Conservation (phyloP, 73 alveolate species). For the Paramecium sexaurelia region DNA sequence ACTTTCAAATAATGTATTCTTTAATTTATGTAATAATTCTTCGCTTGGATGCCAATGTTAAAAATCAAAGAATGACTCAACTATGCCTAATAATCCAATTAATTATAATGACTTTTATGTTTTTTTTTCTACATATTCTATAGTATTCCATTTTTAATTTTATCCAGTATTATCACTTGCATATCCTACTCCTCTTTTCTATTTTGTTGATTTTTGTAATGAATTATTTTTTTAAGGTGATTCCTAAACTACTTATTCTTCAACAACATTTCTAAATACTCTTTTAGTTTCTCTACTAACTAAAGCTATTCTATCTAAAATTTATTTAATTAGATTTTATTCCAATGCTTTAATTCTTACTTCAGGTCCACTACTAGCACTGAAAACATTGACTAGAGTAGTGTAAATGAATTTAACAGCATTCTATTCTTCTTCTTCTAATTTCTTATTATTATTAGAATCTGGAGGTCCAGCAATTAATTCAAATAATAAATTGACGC, state of each 20-base stretch:
- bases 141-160: conserved; percentile 75
- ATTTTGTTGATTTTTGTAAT: conserved; percentile 42
- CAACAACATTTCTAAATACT: background rate
- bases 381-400: conserved; percentile 73
- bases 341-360: conserved; percentile 76
- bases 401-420: conserved; percentile 76
- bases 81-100: conserved; percentile 70
- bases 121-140: conserved; percentile 77
- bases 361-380: conserved; percentile 66
- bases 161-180: conserved; percentile 74
- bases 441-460: conserved; percentile 59
- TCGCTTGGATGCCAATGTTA: conserved; percentile 76
- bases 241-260: background rate
- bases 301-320: conserved; percentile 73
- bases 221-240: background rate
- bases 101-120: conserved; percentile 69
- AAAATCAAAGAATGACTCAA: conserved; percentile 71
- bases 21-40: conserved; percentile 29
- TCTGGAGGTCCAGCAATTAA: conserved; percentile 79
- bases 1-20: conserved; percentile 66
- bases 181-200: conserved; percentile 82
- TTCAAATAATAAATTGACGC: conserved; percentile 76
- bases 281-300: conserved; percentile 75
- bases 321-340: conserved; percentile 67
- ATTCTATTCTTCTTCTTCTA: conserved; percentile 76